Percentiles rank a stretch among this genome's conserved stretches.
Conservation (phyloP, 768 basidiomycete genomes). For the Russula emetica region DNA sequence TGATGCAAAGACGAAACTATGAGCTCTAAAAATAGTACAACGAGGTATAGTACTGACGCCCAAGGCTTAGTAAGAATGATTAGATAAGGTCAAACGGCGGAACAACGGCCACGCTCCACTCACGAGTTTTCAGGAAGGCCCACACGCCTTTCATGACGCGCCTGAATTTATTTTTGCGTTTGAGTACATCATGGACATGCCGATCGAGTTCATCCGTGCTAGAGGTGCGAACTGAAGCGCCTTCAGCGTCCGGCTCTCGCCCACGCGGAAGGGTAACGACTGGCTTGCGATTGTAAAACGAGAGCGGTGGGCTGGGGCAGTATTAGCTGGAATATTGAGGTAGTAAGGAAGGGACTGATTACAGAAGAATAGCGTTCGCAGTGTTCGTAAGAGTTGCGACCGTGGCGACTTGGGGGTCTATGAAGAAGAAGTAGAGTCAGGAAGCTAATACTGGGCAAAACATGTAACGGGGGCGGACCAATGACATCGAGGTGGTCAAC, state of each 20-base stretch:
- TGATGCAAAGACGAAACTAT: not conserved
- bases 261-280: slow-evolving; percentile 51
- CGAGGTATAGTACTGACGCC: slow-evolving; percentile 45
- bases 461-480: slow-evolving; percentile 39
- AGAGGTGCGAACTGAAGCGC: slow-evolving; percentile 39
- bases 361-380: slow-evolving; percentile 76
- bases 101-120: slow-evolving; percentile 30
- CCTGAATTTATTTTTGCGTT: slow-evolving; percentile 52
- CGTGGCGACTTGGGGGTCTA: slow-evolving; percentile 71
- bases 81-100: not conserved
- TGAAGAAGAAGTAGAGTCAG: slow-evolving; percentile 12
- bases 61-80: slow-evolving; percentile 44
- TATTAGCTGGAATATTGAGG: not conserved
- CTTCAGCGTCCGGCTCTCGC: slow-evolving; percentile 28
- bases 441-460: slow-evolving; percentile 5
- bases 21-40: not conserved
- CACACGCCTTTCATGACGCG: slow-evolving; percentile 67
- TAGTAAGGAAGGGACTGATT: slow-evolving; percentile 14
- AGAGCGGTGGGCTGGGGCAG: slow-evolving; percentile 55
- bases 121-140: slow-evolving; percentile 82
- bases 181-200: slow-evolving; percentile 74
- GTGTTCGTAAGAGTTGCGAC: slow-evolving; percentile 74
- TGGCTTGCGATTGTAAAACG: slow-evolving; percentile 67
- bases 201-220: slow-evolving; percentile 51
- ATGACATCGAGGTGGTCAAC: slow-evolving; percentile 83